These are phyloP conservation scores for Aspergillus sclerotioniger DNA, from an alignment of 495 filamentous ascomycete species.

Conservation along the genomic window DNA sequence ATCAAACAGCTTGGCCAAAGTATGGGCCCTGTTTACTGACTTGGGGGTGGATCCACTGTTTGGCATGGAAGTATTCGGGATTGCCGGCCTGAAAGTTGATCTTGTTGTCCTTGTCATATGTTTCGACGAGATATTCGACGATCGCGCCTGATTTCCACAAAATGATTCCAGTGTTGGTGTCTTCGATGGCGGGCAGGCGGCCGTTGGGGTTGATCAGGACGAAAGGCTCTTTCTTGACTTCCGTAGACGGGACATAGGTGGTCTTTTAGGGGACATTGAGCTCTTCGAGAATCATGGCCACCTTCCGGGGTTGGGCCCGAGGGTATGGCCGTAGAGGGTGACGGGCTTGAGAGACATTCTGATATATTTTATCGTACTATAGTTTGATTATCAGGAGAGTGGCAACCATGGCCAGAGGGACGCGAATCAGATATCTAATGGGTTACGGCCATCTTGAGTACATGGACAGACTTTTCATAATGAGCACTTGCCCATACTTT, in stretches of 20 bases:
- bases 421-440: not conserved
- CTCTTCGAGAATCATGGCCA: conserved; percentile 60
- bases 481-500: too few relatives aligned
- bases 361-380: not conserved
- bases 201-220: conserved; percentile 69
- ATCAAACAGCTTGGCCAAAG: conserved; percentile 59
- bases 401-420: not conserved
- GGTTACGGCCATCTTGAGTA: not conserved
- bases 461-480: too few relatives aligned
- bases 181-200: conserved; percentile 59
- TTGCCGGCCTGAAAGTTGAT: conserved; percentile 53
- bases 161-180: conserved; percentile 63
- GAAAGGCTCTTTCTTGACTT: conserved; percentile 58
- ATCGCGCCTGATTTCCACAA: conserved; percentile 77
- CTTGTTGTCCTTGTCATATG: conserved; percentile 63
- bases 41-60: conserved; percentile 70
- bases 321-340: conserved; percentile 36
- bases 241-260: conserved; percentile 39
- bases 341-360: conserved; percentile 48
- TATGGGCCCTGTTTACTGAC: conserved; percentile 68
- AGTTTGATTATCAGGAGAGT: not conserved
- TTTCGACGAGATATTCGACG: conserved; percentile 66
- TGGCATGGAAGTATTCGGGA: conserved; percentile 49
- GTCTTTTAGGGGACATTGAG: conserved; percentile 57
- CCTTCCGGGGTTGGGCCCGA: conserved; percentile 64